These are phyloP conservation scores for Antarctomyces pellizariae DNA, from an alignment of 495 filamentous ascomycete genomes.

Conservation along the genomic window DNA sequence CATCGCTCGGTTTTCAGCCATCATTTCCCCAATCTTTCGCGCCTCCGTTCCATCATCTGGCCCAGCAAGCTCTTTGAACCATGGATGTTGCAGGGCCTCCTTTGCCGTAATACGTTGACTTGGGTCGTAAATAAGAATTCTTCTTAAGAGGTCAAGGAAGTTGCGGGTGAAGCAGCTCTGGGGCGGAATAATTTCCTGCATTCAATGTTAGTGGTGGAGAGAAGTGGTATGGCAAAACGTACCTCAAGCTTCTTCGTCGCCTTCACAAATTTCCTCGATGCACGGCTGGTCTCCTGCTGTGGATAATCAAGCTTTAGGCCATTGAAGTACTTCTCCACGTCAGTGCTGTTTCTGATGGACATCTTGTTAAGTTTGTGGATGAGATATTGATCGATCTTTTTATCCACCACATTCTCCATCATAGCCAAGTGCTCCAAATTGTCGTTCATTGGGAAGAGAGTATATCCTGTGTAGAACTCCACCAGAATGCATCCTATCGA, in stretches of 20 bases:
- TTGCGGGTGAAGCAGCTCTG: conserved; percentile 54
- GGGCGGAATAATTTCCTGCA: conserved; percentile 70
- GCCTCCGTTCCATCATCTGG: conserved; percentile 92
- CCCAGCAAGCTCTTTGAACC: conserved; percentile 65
- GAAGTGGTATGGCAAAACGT: conserved; percentile 19
- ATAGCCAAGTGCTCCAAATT: conserved; percentile 97
- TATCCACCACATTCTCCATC: conserved; percentile 82
- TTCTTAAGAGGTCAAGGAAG: conserved; percentile 70
- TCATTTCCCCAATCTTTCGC: conserved; percentile 42
- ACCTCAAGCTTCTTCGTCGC: conserved; percentile 82
- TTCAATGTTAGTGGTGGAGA: conserved; percentile 6
- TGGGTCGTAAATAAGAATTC: conserved; percentile 92
- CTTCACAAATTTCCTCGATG: conserved; percentile 77
- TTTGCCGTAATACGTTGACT: conserved; percentile 77
- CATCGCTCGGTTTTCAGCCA: too few species aligned
- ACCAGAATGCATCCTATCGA: conserved; percentile 97
- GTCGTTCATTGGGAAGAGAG: conserved; percentile 93
- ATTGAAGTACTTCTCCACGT: conserved; percentile 69
- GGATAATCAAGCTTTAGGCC: conserved; percentile 72
- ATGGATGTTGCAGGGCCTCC: conserved; percentile 71
- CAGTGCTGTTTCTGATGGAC: conserved; percentile 37
- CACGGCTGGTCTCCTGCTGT: conserved; percentile 61
- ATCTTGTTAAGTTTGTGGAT: conserved; percentile 49
- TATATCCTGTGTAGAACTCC: conserved; percentile 97
- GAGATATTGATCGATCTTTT: conserved; percentile 47